These are phyloP conservation scores for Plasmodium knowlesi DNA, from an alignment of 169 alveolate genomes.

Conservation along the genomic window DNA sequence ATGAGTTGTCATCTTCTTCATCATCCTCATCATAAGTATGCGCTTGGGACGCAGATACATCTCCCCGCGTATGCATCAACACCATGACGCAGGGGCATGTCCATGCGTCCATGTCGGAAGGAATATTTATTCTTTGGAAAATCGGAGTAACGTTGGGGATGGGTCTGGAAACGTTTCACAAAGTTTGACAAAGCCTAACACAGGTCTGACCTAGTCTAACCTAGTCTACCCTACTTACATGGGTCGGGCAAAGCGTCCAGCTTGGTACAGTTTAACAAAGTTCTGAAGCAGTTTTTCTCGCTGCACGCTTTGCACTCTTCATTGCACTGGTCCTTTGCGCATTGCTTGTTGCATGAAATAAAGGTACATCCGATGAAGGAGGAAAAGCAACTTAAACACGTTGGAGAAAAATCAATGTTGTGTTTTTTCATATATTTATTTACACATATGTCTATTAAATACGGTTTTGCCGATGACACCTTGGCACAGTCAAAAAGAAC, in stretches of 20 bases:
- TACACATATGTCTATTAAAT: slow-evolving; percentile 68
- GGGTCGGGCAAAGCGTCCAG: slow-evolving; percentile 66
- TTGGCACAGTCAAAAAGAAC: slow-evolving; percentile 62
- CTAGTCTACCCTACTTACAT: slow-evolving; percentile 1
- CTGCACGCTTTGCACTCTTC: slow-evolving; percentile 46
- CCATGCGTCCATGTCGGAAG: not conserved
- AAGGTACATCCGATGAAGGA: slow-evolving; percentile 53
- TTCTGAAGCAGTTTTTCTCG: slow-evolving; percentile 34
- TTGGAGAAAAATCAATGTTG: slow-evolving; percentile 27
- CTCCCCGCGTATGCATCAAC: not conserved
- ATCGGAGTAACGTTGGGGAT: not conserved
- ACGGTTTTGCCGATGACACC: slow-evolving; percentile 68
- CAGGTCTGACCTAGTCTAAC: not conserved
- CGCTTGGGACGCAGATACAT: not conserved
- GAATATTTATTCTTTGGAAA: not conserved
- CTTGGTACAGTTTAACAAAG: slow-evolving; percentile 53
- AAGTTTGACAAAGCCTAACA: not conserved
- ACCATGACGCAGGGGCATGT: not conserved
- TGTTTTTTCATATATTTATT: slow-evolving; percentile 59
- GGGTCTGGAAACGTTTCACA: not conserved
- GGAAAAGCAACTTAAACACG: slow-evolving; percentile 52
- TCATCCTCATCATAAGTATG: not conserved
- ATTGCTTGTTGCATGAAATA: slow-evolving; percentile 56
- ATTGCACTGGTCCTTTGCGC: slow-evolving; percentile 58
- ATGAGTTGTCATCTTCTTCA: not conserved